A percentile compares a stretch with the other conserved stretches of the same genome.
phyloP scores from a whole-genome alignment of 805 yeast genomes.

The Barnettozyma pratensis region DNA sequence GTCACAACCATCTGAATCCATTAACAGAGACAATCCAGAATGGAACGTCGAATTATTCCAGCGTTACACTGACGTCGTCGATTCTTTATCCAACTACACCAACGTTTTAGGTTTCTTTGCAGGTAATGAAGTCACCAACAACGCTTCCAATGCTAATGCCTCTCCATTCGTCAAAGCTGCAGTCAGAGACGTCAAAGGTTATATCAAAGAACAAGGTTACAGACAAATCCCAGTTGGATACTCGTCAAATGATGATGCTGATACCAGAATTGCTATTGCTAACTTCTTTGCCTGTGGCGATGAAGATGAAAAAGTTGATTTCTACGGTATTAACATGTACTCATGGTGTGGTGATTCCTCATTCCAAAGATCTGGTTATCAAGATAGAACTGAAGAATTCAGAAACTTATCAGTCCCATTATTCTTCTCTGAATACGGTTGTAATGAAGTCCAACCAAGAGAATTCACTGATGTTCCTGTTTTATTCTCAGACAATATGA shows the following conservation, averaged over 20 bases:
- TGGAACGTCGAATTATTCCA: constrained; percentile 65
- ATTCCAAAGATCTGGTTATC: constrained; percentile 61
- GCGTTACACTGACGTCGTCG: constrained; percentile 74
- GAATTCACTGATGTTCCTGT: constrained; percentile 70
- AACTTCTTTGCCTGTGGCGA: constrained; percentile 79
- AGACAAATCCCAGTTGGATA: constrained; percentile 82
- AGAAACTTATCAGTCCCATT: constrained; percentile 69
- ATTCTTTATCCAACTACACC: constrained; percentile 61
- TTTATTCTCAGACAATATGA: constrained; percentile 64
- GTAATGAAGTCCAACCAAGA: constrained; percentile 72
- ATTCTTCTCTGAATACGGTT: constrained; percentile 87
- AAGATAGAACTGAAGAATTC: constrained; percentile 67
- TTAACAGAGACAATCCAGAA: constrained; percentile 62
- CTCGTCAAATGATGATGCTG: constrained; percentile 77
- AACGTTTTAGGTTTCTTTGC: constrained; percentile 87
- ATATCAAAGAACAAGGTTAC: constrained; percentile 59
- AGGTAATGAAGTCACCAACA: constrained; percentile 85
- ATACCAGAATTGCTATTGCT: constrained; percentile 67
- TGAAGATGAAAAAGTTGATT: constrained; percentile 52
- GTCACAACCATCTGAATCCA: constrained; percentile 68
- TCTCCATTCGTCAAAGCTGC: constrained; percentile 90
- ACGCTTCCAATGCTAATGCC: constrained; percentile 64
- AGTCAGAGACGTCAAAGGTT: constrained; percentile 70
- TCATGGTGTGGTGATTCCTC: constrained; percentile 78
- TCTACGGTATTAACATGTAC: constrained; percentile 83